A percentile compares a stretch with the other conserved stretches of the same genome.
These are phyloP conservation scores for Neurospora sp. DNA, from an alignment of 495 filamentous ascomycete species.

Conservation along the genomic window DNA sequence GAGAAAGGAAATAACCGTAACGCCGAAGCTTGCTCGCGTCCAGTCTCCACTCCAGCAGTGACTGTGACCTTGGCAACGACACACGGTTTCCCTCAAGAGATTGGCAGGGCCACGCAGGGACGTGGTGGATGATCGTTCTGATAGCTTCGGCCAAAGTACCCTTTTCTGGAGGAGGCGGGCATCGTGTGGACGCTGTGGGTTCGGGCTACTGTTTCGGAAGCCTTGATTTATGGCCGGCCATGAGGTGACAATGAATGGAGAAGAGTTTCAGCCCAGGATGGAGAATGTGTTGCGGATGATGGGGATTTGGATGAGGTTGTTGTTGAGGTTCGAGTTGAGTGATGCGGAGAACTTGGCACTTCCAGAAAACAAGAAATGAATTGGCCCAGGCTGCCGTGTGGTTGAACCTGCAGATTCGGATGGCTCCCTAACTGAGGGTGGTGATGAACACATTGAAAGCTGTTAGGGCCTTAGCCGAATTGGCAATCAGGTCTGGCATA, in stretches of 20 bases:
- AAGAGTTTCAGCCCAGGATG: neutral
- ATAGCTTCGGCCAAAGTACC: neutral
- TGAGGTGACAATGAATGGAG: neutral
- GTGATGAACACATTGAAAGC: fast-evolving
- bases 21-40: neutral
- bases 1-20: neutral
- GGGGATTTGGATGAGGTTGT: neutral
- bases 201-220: neutral
- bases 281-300: neutral
- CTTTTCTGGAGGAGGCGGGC: neutral
- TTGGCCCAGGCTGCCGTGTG: neutral
- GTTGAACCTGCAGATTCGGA: neutral
- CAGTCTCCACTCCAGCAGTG: neutral
- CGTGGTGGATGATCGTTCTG: neutral
- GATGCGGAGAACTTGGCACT: neutral
- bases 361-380: neutral
- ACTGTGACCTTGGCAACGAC: neutral
- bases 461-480: neutral
- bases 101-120: neutral
- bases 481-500: neutral
- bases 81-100: neutral
- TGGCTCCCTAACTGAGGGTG: neutral
- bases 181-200: neutral
- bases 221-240: neutral
- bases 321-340: neutral